phyloP scores from a whole-genome alignment of 352 stramenopile species.

The Phytophthora pini region DNA sequence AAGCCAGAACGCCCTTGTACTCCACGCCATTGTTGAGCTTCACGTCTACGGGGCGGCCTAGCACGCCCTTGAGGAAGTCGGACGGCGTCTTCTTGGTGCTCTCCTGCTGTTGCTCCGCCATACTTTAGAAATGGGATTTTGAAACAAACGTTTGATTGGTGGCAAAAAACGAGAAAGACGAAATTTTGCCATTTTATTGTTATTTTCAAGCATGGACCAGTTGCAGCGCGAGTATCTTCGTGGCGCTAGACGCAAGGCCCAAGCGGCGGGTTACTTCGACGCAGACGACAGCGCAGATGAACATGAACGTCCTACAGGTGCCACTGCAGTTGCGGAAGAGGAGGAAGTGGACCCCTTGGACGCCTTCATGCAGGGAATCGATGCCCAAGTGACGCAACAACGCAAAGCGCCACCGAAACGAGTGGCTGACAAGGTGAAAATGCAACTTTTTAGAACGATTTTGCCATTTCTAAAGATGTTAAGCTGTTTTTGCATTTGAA shows the following conservation, averaged over 20 bases:
- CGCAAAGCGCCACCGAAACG: constrained; percentile 21
- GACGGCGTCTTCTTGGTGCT: constrained; percentile 87
- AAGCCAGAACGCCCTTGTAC: constrained; percentile 98
- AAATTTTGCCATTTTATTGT: constrained; percentile 8
- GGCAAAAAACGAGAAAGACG: not conserved
- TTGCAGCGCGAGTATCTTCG: constrained; percentile 68
- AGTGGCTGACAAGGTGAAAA: constrained; percentile 45
- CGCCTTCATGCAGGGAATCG: constrained; percentile 87
- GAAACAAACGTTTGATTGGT: constrained; percentile 25
- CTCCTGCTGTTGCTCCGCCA: constrained; percentile 39
- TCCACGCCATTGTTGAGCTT: constrained; percentile 99
- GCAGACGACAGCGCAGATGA: constrained; percentile 58
- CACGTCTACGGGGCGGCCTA: constrained; percentile 97
- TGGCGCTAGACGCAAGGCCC: constrained; percentile 59
- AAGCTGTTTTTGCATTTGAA: not conserved
- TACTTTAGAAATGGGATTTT: constrained; percentile 13
- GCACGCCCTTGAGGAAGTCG: constrained; percentile 93
- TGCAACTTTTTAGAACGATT: constrained; percentile 3
- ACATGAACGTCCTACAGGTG: not conserved
- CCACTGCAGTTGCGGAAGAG: constrained; percentile 10
- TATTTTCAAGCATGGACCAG: constrained; percentile 41
- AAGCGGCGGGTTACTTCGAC: constrained; percentile 69
- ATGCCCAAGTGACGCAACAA: constrained; percentile 71
- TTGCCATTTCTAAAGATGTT: constrained; percentile 7
- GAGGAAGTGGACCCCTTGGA: constrained; percentile 85